Evolutionary conservation across 306 rosid species (phyloP).

Genomic region (Glycine soja): DNA sequence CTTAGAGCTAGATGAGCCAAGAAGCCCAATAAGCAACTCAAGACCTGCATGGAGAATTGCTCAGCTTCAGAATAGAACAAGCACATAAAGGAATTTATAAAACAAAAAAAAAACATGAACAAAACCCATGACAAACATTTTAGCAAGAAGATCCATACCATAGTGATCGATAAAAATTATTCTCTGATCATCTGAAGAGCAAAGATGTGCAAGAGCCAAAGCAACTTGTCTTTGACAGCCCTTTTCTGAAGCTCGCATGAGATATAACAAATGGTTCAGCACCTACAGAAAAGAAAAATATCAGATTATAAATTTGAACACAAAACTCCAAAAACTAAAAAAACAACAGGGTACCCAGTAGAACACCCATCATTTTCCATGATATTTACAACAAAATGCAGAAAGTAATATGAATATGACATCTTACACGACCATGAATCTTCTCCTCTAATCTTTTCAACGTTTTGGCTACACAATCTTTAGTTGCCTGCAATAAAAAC

Average conservation of each 20-base stretch:
- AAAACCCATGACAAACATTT: conserved; percentile 30
- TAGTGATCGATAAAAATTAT: conserved; percentile 76
- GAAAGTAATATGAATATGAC: conserved; percentile 30
- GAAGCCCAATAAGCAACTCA: conserved; percentile 91
- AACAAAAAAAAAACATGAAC: conserved; percentile 27
- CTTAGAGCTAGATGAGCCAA: conserved; percentile 72
- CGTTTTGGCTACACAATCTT: conserved; percentile 98
- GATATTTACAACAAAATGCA: conserved; percentile 35
- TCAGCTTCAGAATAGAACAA: conserved; percentile 40
- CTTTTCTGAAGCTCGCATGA: conserved; percentile 88
- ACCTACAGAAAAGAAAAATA: conserved; percentile 65
- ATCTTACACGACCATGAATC: conserved; percentile 88
- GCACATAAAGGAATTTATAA: conserved; percentile 36
- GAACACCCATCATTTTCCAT: conserved; percentile 22
- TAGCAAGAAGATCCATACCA: conserved; percentile 59
- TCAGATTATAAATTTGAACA: conserved; percentile 47
- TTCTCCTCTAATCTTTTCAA: conserved; percentile 97
- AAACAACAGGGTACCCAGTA: conserved; percentile 1
- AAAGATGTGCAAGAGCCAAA: conserved; percentile 97
- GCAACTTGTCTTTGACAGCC: conserved; percentile 84
- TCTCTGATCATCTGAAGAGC: conserved; percentile 83
- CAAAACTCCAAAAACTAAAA: neutral
- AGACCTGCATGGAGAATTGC: conserved; percentile 65
- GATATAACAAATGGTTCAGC: conserved; percentile 81
- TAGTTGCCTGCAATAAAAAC: conserved; percentile 79